Conservation (phyloP, 176 grass and related monocot species). For the Eragrostis curvula region DNA sequence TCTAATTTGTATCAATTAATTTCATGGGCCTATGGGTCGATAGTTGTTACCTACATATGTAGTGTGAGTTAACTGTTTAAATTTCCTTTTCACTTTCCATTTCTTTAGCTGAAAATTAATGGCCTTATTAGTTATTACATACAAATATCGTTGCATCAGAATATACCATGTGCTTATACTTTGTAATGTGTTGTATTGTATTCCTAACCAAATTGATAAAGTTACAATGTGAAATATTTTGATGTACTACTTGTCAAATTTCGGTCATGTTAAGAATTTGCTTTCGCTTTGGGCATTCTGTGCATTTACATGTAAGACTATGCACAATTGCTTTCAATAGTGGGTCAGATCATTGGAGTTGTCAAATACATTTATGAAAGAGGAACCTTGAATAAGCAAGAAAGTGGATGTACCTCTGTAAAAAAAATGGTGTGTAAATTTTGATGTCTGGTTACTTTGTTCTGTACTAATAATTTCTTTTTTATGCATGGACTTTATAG, state of each 20-base stretch:
- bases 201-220: background rate
- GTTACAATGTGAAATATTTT: conserved; percentile 1
- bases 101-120: conserved; percentile 4
- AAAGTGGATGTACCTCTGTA: background rate
- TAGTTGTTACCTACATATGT: background rate
- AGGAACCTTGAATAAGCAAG: background rate
- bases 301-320: conserved; percentile 27
- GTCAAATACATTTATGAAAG: conserved; percentile 13
- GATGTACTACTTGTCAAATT: background rate
- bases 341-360: background rate
- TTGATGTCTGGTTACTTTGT: conserved; percentile 20
- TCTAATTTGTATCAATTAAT: conserved; percentile 22
- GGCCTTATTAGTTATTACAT: background rate
- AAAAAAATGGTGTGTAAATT: conserved; percentile 14
- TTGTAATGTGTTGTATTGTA: conserved; percentile 1
- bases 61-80: background rate
- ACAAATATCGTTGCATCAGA: conserved; percentile 22
- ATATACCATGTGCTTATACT: conserved; percentile 22
- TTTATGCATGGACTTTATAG: conserved; percentile 50
- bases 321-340: conserved; percentile 2
- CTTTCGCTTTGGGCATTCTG: background rate
- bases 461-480: conserved; percentile 39
- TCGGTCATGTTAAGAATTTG: background rate
- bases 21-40: conserved; percentile 1
- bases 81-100: conserved; percentile 17